Evolutionary conservation across 345 rosid genomes (phyloP).

Genomic region (Brassica incana): DNA sequence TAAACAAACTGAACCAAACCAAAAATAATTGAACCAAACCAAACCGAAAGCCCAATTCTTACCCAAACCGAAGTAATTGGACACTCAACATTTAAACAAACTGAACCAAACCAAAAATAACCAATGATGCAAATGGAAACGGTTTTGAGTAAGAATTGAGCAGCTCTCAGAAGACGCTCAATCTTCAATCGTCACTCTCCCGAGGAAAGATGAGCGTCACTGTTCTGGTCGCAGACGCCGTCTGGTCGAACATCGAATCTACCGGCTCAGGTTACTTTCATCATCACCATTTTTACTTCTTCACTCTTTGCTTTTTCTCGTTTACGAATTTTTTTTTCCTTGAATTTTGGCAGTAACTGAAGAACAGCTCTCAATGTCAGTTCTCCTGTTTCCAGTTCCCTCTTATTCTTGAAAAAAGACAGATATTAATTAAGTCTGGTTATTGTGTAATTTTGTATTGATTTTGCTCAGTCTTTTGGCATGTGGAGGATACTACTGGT

Average conservation of each 20-base stretch:
- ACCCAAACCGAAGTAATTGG: background rate
- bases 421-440: background rate
- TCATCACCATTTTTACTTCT: background rate
- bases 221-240: conserved; percentile 54
- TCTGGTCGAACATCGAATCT: conserved; percentile 61
- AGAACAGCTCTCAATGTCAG: conserved; percentile 79
- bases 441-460: background rate
- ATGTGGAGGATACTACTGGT: background rate
- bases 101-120: background rate
- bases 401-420: background rate
- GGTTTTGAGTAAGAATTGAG: background rate
- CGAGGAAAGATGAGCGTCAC: conserved; percentile 42
- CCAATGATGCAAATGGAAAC: background rate
- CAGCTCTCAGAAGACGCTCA: background rate
- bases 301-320: background rate
- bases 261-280: conserved; percentile 48
- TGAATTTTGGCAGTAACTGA: conserved; percentile 53
- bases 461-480: background rate
- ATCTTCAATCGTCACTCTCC: background rate
- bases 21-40: background rate
- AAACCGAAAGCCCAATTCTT: background rate
- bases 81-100: background rate
- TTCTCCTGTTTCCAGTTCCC: background rate
- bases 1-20: no score
- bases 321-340: background rate